phyloP scores from a whole-genome alignment of 2,329 filamentous ascomycete species.

The Paecilomyces fulvus region DNA sequence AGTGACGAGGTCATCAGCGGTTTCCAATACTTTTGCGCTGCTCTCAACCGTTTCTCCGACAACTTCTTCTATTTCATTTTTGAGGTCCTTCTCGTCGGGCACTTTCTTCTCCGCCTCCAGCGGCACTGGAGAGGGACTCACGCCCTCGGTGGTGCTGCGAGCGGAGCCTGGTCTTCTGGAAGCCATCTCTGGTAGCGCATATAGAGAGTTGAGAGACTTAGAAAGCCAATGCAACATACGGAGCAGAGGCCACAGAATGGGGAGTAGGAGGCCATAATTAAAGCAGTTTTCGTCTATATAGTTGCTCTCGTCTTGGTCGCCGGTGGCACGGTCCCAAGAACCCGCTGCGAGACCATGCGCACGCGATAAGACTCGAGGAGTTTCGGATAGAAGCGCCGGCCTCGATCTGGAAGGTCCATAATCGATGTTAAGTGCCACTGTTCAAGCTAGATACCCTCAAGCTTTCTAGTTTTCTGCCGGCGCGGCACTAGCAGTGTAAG shows the following conservation, averaged over 20 bases:
- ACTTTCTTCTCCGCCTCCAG: neutral
- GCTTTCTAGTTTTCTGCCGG: neutral
- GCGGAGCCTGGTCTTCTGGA: neutral
- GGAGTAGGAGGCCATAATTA: neutral
- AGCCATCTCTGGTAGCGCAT: neutral
- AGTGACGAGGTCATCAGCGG: constrained; percentile 22
- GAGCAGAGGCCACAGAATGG: neutral
- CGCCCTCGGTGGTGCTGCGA: neutral
- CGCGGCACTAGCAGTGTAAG: neutral
- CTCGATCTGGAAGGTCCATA: neutral
- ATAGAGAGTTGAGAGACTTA: neutral
- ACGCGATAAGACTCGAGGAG: neutral
- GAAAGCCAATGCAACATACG: neutral
- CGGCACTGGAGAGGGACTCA: neutral
- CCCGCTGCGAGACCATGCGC: neutral
- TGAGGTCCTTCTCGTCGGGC: neutral
- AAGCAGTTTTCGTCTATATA: neutral
- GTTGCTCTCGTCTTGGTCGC: neutral
- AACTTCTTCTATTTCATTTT: neutral
- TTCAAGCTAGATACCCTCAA: neutral
- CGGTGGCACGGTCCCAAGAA: neutral
- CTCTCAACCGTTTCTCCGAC: neutral
- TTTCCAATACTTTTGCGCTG: neutral
- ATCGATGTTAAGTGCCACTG: neutral
- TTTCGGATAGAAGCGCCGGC: neutral